Evolutionary conservation across 371 early-diverging fungal genomes (phyloP), one percentile per base, ranked within the genome.

Genomic region (Mucor sp.): DNA sequence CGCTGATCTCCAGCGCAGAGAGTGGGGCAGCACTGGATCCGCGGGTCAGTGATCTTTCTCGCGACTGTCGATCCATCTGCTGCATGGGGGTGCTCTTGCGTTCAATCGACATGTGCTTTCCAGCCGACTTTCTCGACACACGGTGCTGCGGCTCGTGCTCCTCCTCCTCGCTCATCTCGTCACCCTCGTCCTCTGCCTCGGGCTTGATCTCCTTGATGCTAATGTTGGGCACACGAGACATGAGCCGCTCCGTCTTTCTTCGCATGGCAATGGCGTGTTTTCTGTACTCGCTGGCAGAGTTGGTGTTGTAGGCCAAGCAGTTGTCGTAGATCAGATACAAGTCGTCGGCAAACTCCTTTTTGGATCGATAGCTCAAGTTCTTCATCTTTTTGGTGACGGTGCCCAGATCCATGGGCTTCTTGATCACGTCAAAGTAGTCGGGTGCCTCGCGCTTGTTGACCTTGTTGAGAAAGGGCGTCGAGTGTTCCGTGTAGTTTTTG

Each of bases 381-480:
- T 91, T 88, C 65, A 97, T 75, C 66, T 95, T 95, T 74, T 91
- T 91, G 30, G 91, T 83, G 64, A 97, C 92, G 25, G 93, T 93
- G n/a, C 91, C 90, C 8, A 97, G 76, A 83, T 96, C 96, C 96
- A 97, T 97, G 0, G 97, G 97, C n/a, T 89, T 78, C 72, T 91
- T 91, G 60, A 97, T 94, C 59, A 95, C 91, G 55, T 94, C 94
- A 81, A 91, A 94, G 72, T 99, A 99, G 79, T 97, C 95, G 0
- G 98, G 98, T 0, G 95, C 98, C 56, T 99, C 99, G 27, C 93
- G 90, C 67, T 94, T 93, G 71, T 87, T 91, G 27, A 99, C 99
- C 75, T 93, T 94, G 66, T 87, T 89, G 19, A 97, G 80, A 75
- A 99, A 99, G 4, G 97, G 97, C 6, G 82, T 75, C 0, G 97